Evolutionary conservation across 306 rosid species (phyloP).

Genomic region (Boehmeria nivea): DNA sequence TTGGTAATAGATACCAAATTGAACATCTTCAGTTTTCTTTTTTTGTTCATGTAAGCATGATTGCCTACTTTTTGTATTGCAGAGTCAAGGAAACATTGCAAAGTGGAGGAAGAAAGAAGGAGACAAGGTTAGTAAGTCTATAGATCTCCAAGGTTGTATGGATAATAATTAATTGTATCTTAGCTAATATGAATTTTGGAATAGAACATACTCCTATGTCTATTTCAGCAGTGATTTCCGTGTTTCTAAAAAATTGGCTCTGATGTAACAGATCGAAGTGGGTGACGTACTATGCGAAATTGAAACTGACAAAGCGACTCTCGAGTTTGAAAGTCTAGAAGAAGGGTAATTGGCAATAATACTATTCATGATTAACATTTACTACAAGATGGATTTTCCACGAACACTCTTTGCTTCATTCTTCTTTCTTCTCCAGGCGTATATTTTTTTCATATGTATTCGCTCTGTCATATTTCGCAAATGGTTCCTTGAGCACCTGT

Average conservation of each 20-base stretch:
- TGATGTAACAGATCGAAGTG: conserved; percentile 69
- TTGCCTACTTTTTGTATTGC: conserved; percentile 23
- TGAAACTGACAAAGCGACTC: conserved; percentile 95
- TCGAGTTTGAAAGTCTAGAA: conserved; percentile 94
- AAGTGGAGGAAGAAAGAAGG: conserved; percentile 96
- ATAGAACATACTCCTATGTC: no score
- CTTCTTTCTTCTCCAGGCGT: background rate
- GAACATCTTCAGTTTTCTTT: conserved; percentile 6
- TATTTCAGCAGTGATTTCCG: conserved; percentile 17
- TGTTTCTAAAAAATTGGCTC: conserved; percentile 26
- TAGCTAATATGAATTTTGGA: conserved; percentile 6
- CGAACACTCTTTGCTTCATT: conserved; percentile 3
- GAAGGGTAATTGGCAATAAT: conserved; percentile 59
- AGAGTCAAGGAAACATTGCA: conserved; percentile 90
- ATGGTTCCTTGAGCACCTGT: background rate
- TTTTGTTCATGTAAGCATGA: conserved; percentile 20
- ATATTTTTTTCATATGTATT: background rate
- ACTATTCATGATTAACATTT: background rate
- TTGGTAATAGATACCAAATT: background rate
- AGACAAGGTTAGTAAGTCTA: conserved; percentile 65
- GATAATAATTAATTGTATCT: conserved; percentile 12
- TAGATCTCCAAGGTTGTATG: conserved; percentile 20
- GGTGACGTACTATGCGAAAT: conserved; percentile 94
- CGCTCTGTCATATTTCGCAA: background rate
- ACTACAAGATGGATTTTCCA: conserved; percentile 11